phyloP scores from a whole-genome alignment of 2,329 filamentous ascomycete genomes.

The Gliomastix tumulicola region DNA sequence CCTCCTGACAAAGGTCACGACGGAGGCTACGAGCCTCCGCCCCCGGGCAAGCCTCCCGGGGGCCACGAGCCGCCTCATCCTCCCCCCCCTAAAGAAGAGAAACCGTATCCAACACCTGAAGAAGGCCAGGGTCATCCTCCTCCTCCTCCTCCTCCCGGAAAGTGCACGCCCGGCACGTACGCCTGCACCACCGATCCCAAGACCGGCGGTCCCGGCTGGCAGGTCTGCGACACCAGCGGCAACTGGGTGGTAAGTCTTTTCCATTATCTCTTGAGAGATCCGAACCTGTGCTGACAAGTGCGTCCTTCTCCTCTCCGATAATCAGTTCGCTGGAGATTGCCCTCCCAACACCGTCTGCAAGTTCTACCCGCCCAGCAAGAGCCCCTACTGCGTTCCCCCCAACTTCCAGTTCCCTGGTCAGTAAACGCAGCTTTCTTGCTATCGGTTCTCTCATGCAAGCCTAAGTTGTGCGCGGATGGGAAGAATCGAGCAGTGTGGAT shows the following conservation, averaged over 20 bases:
- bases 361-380: constrained; percentile 23
- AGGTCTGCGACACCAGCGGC: constrained; percentile 19
- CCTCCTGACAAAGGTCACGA: too few relatives aligned
- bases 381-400: constrained; percentile 29
- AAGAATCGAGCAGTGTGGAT: too few relatives aligned
- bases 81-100: too few relatives aligned
- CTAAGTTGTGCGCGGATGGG: too few relatives aligned
- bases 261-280: background rate
- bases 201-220: constrained; percentile 16
- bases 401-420: constrained; percentile 17
- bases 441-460: too few relatives aligned
- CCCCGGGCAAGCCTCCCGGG: too few relatives aligned
- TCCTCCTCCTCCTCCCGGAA: too few relatives aligned
- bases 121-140: too few relatives aligned
- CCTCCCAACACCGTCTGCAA: constrained; percentile 26
- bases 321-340: constrained; percentile 22
- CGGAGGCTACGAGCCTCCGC: too few relatives aligned
- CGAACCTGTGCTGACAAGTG: background rate
- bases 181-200: constrained; percentile 14
- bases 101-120: too few relatives aligned
- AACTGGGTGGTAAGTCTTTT: constrained; percentile 23
- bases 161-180: constrained; percentile 27
- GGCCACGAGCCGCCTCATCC: too few relatives aligned
- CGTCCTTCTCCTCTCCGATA: background rate
- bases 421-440: too few relatives aligned